These are phyloP conservation scores for Endothia cerciana DNA, from an alignment of 2,329 filamentous ascomycete genomes.

Conservation along the genomic window DNA sequence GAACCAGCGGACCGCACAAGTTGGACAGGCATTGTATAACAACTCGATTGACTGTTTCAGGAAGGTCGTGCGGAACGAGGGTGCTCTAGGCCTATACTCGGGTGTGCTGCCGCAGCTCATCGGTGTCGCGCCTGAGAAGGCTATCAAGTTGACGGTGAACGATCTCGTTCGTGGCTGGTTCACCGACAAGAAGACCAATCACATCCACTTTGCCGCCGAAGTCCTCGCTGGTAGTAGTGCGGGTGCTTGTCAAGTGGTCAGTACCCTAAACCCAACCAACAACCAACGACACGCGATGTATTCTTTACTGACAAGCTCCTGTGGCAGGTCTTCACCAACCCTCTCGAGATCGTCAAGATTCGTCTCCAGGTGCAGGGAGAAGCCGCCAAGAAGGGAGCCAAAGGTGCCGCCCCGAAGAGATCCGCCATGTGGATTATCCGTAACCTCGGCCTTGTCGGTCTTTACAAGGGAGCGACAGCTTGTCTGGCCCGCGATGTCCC, in stretches of 20 bases:
- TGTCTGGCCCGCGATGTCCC: conserved; percentile 95
- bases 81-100: conserved; percentile 86
- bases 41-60: conserved; percentile 95
- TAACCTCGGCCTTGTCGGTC: conserved; percentile 88
- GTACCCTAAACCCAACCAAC: conserved; percentile 43
- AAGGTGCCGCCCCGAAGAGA: conserved; percentile 71
- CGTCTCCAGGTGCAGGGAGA: conserved; percentile 97
- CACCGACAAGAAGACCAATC: conserved; percentile 72
- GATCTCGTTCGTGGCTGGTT: conserved; percentile 82
- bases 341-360: conserved; percentile 99
- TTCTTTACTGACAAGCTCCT: conserved; percentile 18
- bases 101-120: conserved; percentile 94
- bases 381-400: conserved; percentile 77
- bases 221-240: conserved; percentile 86
- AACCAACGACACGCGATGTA: not conserved
- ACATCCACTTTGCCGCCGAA: conserved; percentile 74
- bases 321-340: conserved; percentile 87
- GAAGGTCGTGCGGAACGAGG: conserved; percentile 93
- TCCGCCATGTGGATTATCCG: conserved; percentile 98
- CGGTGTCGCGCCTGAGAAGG: conserved; percentile 98
- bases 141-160: conserved; percentile 98
- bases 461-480: conserved; percentile 96
- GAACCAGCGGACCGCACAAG: conserved; percentile 84
- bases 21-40: conserved; percentile 90
- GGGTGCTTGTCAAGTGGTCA: conserved; percentile 93